Percentiles rank a stretch among this genome's conserved stretches.
Evolutionary conservation across 768 basidiomycete species (phyloP).

Genomic region (Pleurotus citrinopileatus): DNA sequence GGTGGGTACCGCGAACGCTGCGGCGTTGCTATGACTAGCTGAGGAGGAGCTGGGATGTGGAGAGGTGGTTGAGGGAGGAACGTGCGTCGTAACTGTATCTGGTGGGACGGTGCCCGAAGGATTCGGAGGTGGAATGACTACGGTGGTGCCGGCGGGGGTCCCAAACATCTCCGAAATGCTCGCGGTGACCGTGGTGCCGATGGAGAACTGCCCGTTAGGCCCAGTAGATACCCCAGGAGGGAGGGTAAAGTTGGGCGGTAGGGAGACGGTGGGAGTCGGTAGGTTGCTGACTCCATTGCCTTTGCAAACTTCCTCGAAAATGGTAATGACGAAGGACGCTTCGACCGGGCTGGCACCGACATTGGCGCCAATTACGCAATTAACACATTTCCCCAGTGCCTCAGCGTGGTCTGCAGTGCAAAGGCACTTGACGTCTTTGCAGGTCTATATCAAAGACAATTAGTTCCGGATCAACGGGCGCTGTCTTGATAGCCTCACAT

Average conservation of each 20-base stretch:
- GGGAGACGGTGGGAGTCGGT: constrained; percentile 3
- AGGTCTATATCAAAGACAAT: background rate
- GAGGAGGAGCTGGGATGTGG: background rate
- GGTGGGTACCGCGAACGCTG: constrained; percentile 1
- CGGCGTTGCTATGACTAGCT: constrained; percentile 6
- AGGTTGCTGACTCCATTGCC: constrained; percentile 9
- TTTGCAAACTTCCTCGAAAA: constrained; percentile 7
- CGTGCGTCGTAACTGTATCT: background rate
- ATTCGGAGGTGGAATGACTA: background rate
- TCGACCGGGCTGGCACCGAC: constrained; percentile 4
- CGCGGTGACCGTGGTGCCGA: constrained; percentile 3
- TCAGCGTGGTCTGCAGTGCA: constrained; percentile 6
- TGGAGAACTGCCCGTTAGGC: background rate
- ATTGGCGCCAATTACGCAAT: background rate
- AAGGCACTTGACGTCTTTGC: constrained; percentile 8
- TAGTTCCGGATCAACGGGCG: background rate
- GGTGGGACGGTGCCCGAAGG: background rate
- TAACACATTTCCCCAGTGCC: constrained; percentile 4
- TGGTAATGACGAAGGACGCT: constrained; percentile 1
- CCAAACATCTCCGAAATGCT: constrained; percentile 2
- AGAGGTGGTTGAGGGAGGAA: background rate
- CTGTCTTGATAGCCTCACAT: background rate
- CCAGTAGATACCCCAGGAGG: constrained; percentile 7
- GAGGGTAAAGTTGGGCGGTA: constrained; percentile 5
- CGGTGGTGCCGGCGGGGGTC: background rate